A percentile compares a stretch with the other conserved stretches of the same genome.
Conservation (phyloP, 805 yeast genomes). For the Cyberlindnera misumaiensis region DNA sequence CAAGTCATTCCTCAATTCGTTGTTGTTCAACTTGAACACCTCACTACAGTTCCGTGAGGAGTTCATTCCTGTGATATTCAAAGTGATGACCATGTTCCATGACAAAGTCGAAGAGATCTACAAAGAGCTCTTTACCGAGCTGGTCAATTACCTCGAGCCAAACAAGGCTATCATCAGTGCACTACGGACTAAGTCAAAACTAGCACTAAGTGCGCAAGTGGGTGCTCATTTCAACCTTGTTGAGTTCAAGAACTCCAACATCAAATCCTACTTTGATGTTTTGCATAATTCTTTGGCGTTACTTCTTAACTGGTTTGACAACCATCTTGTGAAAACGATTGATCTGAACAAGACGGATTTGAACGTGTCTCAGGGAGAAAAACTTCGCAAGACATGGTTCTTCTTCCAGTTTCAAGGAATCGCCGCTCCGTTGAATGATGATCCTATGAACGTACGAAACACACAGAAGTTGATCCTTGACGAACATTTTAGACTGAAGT, state of each 20-base stretch:
- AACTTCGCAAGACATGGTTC: slow-evolving; percentile 32
- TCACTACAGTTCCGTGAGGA: slow-evolving; percentile 23
- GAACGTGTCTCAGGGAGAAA: slow-evolving; percentile 24
- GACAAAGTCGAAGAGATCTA: slow-evolving; percentile 19
- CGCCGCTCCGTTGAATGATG: slow-evolving; percentile 7
- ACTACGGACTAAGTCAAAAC: slow-evolving; percentile 2
- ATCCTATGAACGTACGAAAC: slow-evolving; percentile 12
- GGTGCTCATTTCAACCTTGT: slow-evolving; percentile 11
- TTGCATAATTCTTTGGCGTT: slow-evolving; percentile 31
- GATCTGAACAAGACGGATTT: slow-evolving; percentile 23
- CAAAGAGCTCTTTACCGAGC: slow-evolving; percentile 19
- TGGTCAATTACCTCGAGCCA: slow-evolving; percentile 18
- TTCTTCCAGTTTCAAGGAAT: slow-evolving; percentile 30
- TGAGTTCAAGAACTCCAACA: slow-evolving; percentile 17
- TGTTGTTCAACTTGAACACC: slow-evolving; percentile 20
- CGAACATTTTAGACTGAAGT: slow-evolving; percentile 12
- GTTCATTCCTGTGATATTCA: slow-evolving; percentile 18
- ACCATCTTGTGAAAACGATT: slow-evolving; percentile 11
- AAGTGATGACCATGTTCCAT: slow-evolving; percentile 16
- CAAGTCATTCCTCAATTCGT: slow-evolving; percentile 15
- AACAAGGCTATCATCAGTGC: slow-evolving; percentile 15
- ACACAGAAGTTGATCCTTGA: slow-evolving; percentile 16
- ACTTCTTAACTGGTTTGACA: slow-evolving; percentile 20
- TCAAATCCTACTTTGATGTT: slow-evolving; percentile 31
- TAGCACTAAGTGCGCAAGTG: slow-evolving; percentile 3